A percentile compares a stretch with the other conserved stretches of the same genome.
Evolutionary conservation across 805 yeast species (phyloP).

Genomic region (Lipomyces kockii): DNA sequence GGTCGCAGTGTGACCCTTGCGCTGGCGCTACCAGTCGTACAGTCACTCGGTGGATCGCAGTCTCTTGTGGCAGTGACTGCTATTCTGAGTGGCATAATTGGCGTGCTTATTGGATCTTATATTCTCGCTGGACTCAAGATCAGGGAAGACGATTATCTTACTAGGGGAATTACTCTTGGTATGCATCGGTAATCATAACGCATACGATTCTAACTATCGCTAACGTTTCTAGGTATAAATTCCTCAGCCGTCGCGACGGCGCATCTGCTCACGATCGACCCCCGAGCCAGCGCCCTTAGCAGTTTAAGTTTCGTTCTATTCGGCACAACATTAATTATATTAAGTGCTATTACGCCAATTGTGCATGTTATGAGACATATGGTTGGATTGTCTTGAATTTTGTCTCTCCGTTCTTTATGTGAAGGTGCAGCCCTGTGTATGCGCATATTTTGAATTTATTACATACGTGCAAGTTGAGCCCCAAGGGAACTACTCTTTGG

Average conservation of each 20-base stretch:
- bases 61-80: slow-evolving; percentile 80
- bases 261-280: slow-evolving; percentile 66
- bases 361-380: slow-evolving; percentile 53
- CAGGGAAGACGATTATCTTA: slow-evolving; percentile 66
- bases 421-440: not conserved
- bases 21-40: slow-evolving; percentile 73
- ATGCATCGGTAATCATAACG: not conserved
- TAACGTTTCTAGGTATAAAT: slow-evolving; percentile 53
- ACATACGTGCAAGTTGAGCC: not conserved
- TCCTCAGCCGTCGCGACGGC: slow-evolving; percentile 88
- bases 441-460: not conserved
- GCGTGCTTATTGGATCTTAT: slow-evolving; percentile 69
- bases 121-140: slow-evolving; percentile 55
- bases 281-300: slow-evolving; percentile 81
- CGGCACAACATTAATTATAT: slow-evolving; percentile 73
- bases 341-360: slow-evolving; percentile 63
- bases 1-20: slow-evolving; percentile 82
- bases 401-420: not conserved
- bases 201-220: not conserved
- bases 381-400: slow-evolving; percentile 50
- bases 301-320: slow-evolving; percentile 70
- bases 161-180: slow-evolving; percentile 73
- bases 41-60: slow-evolving; percentile 68
- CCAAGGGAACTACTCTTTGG: not conserved
- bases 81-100: slow-evolving; percentile 74